Evolutionary conservation across 2,329 filamentous ascomycete species (phyloP).

Genomic region (Myriosclerotinia scirpicola): DNA sequence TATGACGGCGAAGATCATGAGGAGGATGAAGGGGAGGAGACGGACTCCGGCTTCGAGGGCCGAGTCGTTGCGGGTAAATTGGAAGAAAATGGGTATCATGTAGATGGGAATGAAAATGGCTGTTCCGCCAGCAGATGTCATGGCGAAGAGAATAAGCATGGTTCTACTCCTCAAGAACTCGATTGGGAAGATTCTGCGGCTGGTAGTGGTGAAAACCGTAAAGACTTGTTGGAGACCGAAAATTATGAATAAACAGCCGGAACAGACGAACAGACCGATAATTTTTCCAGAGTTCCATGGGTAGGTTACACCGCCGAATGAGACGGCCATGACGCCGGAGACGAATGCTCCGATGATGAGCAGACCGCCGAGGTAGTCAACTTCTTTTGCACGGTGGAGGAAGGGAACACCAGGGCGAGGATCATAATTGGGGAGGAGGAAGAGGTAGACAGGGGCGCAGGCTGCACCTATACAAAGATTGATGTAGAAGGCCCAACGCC

Average conservation of each 20-base stretch:
- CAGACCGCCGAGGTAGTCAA: conserved; percentile 35
- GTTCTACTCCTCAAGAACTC: conserved; percentile 42
- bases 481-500: conserved; percentile 56
- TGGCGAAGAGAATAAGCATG: conserved; percentile 42
- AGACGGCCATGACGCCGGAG: conserved; percentile 41
- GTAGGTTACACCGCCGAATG: conserved; percentile 41
- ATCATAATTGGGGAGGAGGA: conserved; percentile 47
- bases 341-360: conserved; percentile 41
- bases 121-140: conserved; percentile 40
- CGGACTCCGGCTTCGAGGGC: conserved; percentile 48
- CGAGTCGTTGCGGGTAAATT: conserved; percentile 50
- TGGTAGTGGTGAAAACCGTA: conserved; percentile 35
- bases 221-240: conserved; percentile 35
- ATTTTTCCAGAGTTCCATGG: conserved; percentile 36
- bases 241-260: conserved; percentile 42
- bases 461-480: conserved; percentile 52
- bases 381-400: conserved; percentile 31
- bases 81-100: conserved; percentile 51
- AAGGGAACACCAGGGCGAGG: conserved; percentile 36
- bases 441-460: conserved; percentile 45
- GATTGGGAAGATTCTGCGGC: conserved; percentile 37
- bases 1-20: conserved; percentile 42
- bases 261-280: conserved; percentile 46
- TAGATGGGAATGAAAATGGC: conserved; percentile 45
- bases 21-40: conserved; percentile 43